phyloP scores from a whole-genome alignment of 768 basidiomycete genomes.

The Trametes cubensis region DNA sequence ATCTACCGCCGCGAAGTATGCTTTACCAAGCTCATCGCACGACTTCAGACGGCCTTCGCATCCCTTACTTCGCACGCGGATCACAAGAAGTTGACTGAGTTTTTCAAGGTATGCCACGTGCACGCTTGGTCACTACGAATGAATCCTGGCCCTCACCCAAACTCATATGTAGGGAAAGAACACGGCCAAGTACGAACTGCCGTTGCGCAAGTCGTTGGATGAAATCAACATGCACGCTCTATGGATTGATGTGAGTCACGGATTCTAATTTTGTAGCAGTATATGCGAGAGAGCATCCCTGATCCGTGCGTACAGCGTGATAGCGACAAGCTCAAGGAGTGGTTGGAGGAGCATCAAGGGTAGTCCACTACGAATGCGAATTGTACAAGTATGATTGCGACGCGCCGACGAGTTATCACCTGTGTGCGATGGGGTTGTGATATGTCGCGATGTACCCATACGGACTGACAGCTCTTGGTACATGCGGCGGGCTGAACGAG shows the following conservation, averaged over 20 bases:
- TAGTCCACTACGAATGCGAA: too few relatives aligned
- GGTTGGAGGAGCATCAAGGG: conserved; percentile 42
- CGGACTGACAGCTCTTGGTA: too few relatives aligned
- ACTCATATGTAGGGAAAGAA: conserved; percentile 53
- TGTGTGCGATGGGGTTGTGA: too few relatives aligned
- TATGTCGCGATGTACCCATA: too few relatives aligned
- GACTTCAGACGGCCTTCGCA: neutral
- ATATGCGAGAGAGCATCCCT: neutral
- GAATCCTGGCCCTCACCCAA: conserved; percentile 15
- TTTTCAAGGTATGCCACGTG: conserved; percentile 65
- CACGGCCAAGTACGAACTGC: conserved; percentile 64
- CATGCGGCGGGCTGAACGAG: too few relatives aligned
- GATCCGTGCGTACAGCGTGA: conserved; percentile 48
- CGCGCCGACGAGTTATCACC: too few relatives aligned
- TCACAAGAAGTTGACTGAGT: conserved; percentile 57
- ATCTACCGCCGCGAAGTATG: too few relatives aligned
- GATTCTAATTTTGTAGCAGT: too few relatives aligned
- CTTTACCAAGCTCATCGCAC: too few relatives aligned
- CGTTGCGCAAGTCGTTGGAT: conserved; percentile 69
- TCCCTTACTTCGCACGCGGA: conserved; percentile 66
- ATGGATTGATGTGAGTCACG: conserved; percentile 57
- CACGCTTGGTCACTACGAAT: neutral
- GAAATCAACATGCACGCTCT: conserved; percentile 58
- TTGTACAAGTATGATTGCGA: too few relatives aligned
- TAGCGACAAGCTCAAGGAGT: conserved; percentile 53